Conservation (phyloP, 306 rosid genomes). For the Gleditsia sinensis region DNA sequence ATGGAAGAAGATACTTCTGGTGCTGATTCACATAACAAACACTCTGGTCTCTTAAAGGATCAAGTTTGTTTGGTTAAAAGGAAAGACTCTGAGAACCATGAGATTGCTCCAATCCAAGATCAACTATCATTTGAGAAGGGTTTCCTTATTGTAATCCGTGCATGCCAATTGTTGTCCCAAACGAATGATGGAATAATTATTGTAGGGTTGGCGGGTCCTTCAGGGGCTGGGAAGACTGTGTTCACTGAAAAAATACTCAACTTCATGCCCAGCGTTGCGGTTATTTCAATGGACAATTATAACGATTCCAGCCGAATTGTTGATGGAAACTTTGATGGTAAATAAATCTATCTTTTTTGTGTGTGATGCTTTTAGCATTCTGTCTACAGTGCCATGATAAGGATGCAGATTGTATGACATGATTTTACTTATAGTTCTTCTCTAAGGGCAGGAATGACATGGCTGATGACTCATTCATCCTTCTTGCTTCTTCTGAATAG, state of each 20-base stretch:
- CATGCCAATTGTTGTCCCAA: conserved; percentile 14
- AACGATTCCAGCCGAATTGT: conserved; percentile 8
- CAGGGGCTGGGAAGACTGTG: conserved; percentile 15
- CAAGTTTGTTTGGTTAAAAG: conserved; percentile 10
- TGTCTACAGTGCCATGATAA: neutral
- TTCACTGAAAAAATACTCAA: conserved; percentile 6
- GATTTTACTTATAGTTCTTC: neutral
- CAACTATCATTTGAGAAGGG: conserved; percentile 17
- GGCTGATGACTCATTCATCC: too few species aligned
- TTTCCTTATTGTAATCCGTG: conserved; percentile 5
- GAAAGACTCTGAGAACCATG: neutral
- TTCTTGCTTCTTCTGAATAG: too few species aligned
- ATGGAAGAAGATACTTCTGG: conserved; percentile 5
- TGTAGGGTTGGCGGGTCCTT: conserved; percentile 20
- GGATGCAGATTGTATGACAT: neutral
- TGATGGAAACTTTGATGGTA: conserved; percentile 24
- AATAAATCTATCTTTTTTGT: neutral
- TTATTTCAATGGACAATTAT: conserved; percentile 16
- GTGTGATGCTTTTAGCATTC: neutral
- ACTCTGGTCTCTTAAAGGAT: conserved; percentile 3
- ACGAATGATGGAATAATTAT: conserved; percentile 12
- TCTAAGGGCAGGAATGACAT: too few species aligned
- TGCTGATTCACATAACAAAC: conserved; percentile 7
- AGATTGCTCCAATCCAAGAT: conserved; percentile 12
- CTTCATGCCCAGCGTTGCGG: conserved; percentile 11